Evolutionary conservation across 1,139 yeast species (phyloP), one percentile per base, ranked within the genome.

Genomic region (Entelexis paramagnoliae): DNA sequence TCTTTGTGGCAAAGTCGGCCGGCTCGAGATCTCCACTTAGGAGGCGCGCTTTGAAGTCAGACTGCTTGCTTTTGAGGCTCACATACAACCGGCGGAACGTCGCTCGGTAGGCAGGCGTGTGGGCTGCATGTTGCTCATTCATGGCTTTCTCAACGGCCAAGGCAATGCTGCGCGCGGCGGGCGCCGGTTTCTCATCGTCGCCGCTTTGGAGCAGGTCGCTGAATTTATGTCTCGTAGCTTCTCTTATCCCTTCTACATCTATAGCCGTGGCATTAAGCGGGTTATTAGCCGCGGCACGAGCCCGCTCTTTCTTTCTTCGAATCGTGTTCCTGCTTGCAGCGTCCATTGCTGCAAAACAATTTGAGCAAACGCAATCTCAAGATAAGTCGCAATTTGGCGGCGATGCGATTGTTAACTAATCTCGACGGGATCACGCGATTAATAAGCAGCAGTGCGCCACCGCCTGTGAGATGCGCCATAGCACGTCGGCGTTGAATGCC

Each of bases 11-110:
- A 49, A 64, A 64, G 26, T 54, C 60, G 1, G 44, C 46, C 1
- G 63, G 59, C 4, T 53, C 35, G 13, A 64, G 30, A 46, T 55
- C 38, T 51, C 69, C 70, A 1, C 32, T 26, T 13, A 66, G 49
- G 16, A 70, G 54, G 22, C 58, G 58, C 5, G 51, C 55, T 0
- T 61, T 60, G 53, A 69, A 64, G 1, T 51, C 58, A 1, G 68
- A 61, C 22, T 62, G 59, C 3, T 54, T 53, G 51, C 64, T 65
- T 46, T 62, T 64, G 32, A 71, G 51, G 1, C 58, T 46, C 4
- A 53, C 43, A 24, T 51, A 55, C 3, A 60, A 29, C 22, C 58
- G 46, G 7, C 63, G 52, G 34, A 58, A 60, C 11, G 49, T 39
- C 8, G 55, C 33, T 4, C 59, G 54, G 32, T 60, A 60, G 13